Percentiles rank a stretch among this genome's conserved stretches.
These are phyloP conservation scores for Arctostaphylos glauca DNA, from an alignment of 148 eudicot species.

Conservation along the genomic window DNA sequence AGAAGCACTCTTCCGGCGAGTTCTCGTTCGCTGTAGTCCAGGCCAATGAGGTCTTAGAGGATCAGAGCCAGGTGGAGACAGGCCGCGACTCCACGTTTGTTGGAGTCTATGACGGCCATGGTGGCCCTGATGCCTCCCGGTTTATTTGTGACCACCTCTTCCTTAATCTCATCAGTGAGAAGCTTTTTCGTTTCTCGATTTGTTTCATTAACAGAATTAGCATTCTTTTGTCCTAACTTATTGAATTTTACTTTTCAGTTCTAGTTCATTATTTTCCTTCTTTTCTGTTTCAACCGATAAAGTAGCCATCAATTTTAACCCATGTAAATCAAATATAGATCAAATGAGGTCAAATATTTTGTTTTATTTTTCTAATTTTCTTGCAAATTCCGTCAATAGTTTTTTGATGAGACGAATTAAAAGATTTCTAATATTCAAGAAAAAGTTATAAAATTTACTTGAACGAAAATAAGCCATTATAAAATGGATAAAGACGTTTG, in stretches of 20 bases:
- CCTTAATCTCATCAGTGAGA: conserved; percentile 41
- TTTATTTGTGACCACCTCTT: conserved; percentile 48
- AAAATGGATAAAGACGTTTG: no score
- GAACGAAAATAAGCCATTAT: not conserved
- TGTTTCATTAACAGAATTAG: not conserved
- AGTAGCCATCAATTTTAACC: not conserved
- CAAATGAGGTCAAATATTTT: not conserved
- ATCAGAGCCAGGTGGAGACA: conserved; percentile 66
- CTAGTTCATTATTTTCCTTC: no score
- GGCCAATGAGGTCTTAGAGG: conserved; percentile 55
- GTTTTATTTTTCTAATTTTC: not conserved
- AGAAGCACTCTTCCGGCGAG: conserved; percentile 57
- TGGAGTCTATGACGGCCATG: conserved; percentile 81
- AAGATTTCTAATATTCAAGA: not conserved
- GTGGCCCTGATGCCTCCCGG: conserved; percentile 56
- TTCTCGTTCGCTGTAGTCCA: conserved; percentile 61
- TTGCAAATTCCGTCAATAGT: not conserved
- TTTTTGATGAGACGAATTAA: not conserved
- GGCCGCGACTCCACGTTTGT: conserved; percentile 49
- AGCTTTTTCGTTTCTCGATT: not conserved
- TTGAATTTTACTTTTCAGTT: not conserved
- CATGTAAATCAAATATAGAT: not conserved
- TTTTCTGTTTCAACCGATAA: not conserved
- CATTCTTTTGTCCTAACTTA: not conserved
- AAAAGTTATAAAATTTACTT: no score